Conservation (phyloP, 1,284 basidiomycete genomes). For the Tilletia walkeri region DNA sequence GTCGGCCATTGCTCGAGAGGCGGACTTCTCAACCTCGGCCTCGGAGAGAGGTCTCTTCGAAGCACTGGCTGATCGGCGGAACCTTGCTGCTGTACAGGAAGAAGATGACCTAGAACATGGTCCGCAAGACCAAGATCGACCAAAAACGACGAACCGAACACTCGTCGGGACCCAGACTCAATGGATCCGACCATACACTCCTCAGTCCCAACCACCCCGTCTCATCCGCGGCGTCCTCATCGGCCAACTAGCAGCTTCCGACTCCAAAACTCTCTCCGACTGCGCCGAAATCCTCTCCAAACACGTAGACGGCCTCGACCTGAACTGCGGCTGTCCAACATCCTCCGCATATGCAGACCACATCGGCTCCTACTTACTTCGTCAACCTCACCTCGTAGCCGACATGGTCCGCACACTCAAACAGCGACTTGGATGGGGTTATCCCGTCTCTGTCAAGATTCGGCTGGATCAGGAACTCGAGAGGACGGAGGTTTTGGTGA, state of each 20-base stretch:
- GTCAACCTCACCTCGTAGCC: slow-evolving; percentile 63
- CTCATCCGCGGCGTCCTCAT: slow-evolving; percentile 60
- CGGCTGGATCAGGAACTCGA: slow-evolving; percentile 62
- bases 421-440: slow-evolving; percentile 61
- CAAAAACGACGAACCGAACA: slow-evolving; percentile 21
- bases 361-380: slow-evolving; percentile 63
- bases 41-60: slow-evolving; percentile 62
- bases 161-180: slow-evolving; percentile 22
- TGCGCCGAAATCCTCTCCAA: slow-evolving; percentile 62
- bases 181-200: slow-evolving; percentile 24
- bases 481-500: slow-evolving; percentile 61
- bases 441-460: slow-evolving; percentile 65
- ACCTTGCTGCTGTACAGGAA: slow-evolving; percentile 1
- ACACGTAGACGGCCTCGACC: slow-evolving; percentile 63
- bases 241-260: slow-evolving; percentile 64
- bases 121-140: not conserved
- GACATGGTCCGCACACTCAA: slow-evolving; percentile 64
- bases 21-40: slow-evolving; percentile 62
- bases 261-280: slow-evolving; percentile 61
- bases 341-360: slow-evolving; percentile 59
- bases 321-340: slow-evolving; percentile 61
- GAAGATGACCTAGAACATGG: not conserved
- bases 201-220: slow-evolving; percentile 45
- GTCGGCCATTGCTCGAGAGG: slow-evolving; percentile 61
- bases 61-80: not conserved